phyloP scores from a whole-genome alignment of 2,329 filamentous ascomycete species.

The Botrytis elliptica region DNA sequence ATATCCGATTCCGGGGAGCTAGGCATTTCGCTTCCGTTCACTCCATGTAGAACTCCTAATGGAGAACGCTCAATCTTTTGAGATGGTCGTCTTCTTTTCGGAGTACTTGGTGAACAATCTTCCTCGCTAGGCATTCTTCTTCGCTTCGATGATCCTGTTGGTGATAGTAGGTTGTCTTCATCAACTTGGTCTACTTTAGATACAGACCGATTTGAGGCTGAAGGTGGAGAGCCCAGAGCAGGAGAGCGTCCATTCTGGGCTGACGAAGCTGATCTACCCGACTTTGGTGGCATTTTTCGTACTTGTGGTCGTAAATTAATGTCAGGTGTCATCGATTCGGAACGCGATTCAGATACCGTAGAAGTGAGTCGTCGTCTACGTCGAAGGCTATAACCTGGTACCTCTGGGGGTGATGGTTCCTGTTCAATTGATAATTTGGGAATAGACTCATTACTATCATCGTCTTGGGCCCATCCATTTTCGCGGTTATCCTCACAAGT shows the following conservation, averaged over 20 bases:
- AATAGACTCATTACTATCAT: constrained; percentile 40
- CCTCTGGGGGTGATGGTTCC: constrained; percentile 25
- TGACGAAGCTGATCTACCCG: constrained; percentile 26
- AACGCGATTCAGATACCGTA: constrained; percentile 50
- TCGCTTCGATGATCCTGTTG: background rate
- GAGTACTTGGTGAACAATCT: background rate
- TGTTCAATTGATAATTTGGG: constrained; percentile 38
- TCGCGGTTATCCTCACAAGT: constrained; percentile 74
- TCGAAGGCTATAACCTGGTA: constrained; percentile 54
- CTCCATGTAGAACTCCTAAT: background rate
- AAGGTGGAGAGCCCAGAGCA: constrained; percentile 29
- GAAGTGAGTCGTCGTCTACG: constrained; percentile 49
- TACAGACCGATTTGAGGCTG: constrained; percentile 22
- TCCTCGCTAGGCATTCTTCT: constrained; percentile 1
- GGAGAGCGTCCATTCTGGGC: constrained; percentile 32
- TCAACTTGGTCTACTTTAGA: background rate
- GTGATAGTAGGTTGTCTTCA: background rate
- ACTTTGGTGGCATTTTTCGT: constrained; percentile 33
- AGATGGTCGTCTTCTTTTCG: background rate
- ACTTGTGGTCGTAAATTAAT: constrained; percentile 41
- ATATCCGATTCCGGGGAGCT: background rate
- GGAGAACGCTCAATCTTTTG: background rate
- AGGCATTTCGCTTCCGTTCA: background rate
- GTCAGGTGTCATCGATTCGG: constrained; percentile 56
- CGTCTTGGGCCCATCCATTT: constrained; percentile 76